phyloP scores from a whole-genome alignment of 768 basidiomycete genomes.

The Lentinula lateritia region DNA sequence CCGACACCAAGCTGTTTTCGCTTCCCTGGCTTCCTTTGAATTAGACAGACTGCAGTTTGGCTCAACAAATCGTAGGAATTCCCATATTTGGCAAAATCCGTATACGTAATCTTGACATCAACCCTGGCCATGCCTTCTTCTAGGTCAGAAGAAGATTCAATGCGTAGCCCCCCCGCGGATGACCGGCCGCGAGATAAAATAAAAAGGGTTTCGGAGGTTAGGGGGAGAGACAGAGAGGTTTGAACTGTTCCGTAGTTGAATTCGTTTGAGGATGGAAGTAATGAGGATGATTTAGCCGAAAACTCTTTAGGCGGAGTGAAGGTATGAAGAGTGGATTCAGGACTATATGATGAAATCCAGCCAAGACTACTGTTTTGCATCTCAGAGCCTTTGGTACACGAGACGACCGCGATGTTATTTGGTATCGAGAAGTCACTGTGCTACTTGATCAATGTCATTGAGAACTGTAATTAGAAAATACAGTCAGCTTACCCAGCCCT shows the following conservation, averaged over 20 bases:
- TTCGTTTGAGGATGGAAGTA: neutral
- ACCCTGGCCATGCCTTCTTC: slow-evolving; percentile 7
- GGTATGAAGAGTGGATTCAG: neutral
- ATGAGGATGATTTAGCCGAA: neutral
- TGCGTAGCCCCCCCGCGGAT: slow-evolving; percentile 12
- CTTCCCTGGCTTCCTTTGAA: slow-evolving; percentile 15
- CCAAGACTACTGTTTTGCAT: neutral
- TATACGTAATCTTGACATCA: slow-evolving; percentile 10
- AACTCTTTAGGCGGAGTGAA: neutral
- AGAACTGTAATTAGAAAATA: neutral
- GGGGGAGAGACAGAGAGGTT: neutral
- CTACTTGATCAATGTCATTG: neutral
- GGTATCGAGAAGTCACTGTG: slow-evolving; percentile 1
- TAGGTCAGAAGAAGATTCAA: slow-evolving; percentile 6
- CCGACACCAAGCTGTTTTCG: slow-evolving; percentile 23
- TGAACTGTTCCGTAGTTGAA: neutral
- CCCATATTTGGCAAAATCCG: slow-evolving; percentile 8
- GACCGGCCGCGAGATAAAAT: slow-evolving; percentile 26
- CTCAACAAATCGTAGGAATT: slow-evolving; percentile 12
- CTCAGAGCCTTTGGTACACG: neutral
- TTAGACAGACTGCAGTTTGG: slow-evolving; percentile 21
- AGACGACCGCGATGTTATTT: neutral
- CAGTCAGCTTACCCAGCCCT: neutral
- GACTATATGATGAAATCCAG: neutral
- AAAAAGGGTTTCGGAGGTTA: slow-evolving; percentile 16